Base-by-base conservation (phyloP, 208 protist genomes). In the Leishmania mexicana region DNA sequence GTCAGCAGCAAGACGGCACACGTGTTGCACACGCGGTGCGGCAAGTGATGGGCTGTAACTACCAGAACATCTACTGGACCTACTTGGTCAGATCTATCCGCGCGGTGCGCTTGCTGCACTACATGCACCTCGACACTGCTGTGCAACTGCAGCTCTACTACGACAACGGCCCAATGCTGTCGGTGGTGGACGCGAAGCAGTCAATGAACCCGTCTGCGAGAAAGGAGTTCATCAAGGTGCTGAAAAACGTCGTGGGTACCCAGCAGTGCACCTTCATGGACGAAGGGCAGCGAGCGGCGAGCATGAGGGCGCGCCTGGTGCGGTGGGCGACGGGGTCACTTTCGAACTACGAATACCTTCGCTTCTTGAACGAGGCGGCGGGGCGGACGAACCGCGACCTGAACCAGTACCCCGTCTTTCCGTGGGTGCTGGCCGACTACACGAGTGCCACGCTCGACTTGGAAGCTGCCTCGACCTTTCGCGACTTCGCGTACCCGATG, bases 331-430 rank as follows among this genome's bases (percentile, higher is more conserved):
- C 94, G 13, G 93, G 98, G 4, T 85, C 93, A 24, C 64, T 99
- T 15, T 98, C 94, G 57, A 99, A 98, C 81, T 99, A 93, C 83
- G 96, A 99, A 57, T 99, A 99, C 83, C 74, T 99, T 19, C 78
- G 88, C 79, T 95, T 98, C 79, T 87, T 99, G 28, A 99, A 99
- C 85, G 83, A 81, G 40, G 79, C 92, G 47, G 97, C 96, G 6
- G 96, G 97, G 38, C 91, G 98, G 28, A 98, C 95, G 6, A 91
- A 89, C 73, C 93, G 94, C 71, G 98, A 99, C 83, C 87, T 96
- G 73, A 98, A 96, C 77, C 98, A 99, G 90, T 99, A 99, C 80
- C 98, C 98, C 31, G 90, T 99, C 11, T 98, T 99, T 79, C 98
- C 98, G 40, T 99, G 97, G 97, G 92, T 99, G 60, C 80, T 99